phyloP scores from a whole-genome alignment of 768 basidiomycete species.

The Boletus vinaceobasis region DNA sequence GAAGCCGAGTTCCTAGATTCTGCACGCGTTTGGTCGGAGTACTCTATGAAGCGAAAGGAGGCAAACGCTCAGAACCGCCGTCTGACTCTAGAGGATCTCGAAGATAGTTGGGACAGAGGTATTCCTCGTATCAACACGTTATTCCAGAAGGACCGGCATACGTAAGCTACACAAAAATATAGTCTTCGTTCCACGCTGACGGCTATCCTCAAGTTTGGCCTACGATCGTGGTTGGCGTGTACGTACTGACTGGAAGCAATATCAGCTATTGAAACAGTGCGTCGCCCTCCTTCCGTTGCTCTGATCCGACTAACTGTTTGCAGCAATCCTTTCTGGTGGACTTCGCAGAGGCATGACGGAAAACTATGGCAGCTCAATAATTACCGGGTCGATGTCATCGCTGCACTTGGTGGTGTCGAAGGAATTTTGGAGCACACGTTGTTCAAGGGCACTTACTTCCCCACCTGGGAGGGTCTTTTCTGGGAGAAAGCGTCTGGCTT shows the following conservation, averaged over 20 bases:
- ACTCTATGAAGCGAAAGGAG: conserved; percentile 99
- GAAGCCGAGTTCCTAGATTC: conserved; percentile 97
- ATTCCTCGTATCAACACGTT: conserved; percentile 98
- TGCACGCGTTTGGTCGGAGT: conserved; percentile 98
- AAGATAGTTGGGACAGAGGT: conserved; percentile 98
- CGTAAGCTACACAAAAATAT: conserved; percentile 41
- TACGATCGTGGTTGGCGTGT: conserved; percentile 99
- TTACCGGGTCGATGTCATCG: conserved; percentile 97
- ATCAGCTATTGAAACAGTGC: conserved; percentile 87
- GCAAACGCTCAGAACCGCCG: conserved; percentile 98
- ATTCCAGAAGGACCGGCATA: conserved; percentile 98
- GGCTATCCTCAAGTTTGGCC: conserved; percentile 55
- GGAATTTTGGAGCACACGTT: conserved; percentile 95
- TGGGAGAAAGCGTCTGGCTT: conserved; percentile 99
- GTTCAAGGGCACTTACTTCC: conserved; percentile 98
- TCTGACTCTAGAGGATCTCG: conserved; percentile 94
- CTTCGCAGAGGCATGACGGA: conserved; percentile 92
- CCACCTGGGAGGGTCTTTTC: conserved; percentile 97
- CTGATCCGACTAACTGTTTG: conserved; percentile 10
- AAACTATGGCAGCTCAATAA: conserved; percentile 98
- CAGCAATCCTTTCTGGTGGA: conserved; percentile 99
- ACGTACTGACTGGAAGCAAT: conserved; percentile 97
- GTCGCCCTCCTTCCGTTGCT: conserved; percentile 23
- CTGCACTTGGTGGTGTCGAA: conserved; percentile 95
- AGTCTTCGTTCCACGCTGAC: background rate